Conservation (phyloP, 1,284 basidiomycete species). For the Athelia sp. region DNA sequence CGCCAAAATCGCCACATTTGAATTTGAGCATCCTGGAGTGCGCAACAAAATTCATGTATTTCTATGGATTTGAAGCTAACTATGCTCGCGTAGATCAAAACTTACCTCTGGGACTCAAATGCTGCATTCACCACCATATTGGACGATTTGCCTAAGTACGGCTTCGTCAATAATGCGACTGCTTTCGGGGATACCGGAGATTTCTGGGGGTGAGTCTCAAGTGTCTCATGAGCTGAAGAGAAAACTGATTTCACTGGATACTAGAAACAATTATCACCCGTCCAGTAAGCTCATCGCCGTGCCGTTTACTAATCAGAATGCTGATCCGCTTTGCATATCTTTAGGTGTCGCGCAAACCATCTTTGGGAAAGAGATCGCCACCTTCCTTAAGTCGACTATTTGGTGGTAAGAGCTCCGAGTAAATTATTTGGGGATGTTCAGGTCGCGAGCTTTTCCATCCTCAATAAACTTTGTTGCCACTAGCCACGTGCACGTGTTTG, state of each 20-base stretch:
- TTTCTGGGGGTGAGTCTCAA: conserved; percentile 50
- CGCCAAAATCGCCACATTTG: conserved; percentile 32
- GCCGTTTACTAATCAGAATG: neutral
- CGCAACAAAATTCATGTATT: conserved; percentile 9
- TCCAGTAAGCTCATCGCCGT: conserved; percentile 30
- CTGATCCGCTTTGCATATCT: neutral
- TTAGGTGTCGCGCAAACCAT: conserved; percentile 32
- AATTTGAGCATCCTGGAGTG: conserved; percentile 41
- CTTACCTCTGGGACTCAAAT: conserved; percentile 49
- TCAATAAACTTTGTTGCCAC: too few relatives aligned
- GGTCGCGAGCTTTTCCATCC: too few relatives aligned
- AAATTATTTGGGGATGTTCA: too few relatives aligned
- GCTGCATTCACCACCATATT: conserved; percentile 45
- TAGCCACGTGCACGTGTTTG: too few relatives aligned
- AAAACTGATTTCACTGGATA: conserved; percentile 1
- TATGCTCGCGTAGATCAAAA: conserved; percentile 32
- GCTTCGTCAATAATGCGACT: conserved; percentile 43
- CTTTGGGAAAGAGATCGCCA: conserved; percentile 31
- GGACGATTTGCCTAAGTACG: conserved; percentile 41
- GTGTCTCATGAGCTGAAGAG: neutral
- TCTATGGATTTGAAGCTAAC: neutral
- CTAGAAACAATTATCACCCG: conserved; percentile 44
- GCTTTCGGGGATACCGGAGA: conserved; percentile 42
- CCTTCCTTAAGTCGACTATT: conserved; percentile 26
- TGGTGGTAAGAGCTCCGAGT: conserved; percentile 27